phyloP scores from a whole-genome alignment of 768 basidiomycete genomes.

The Termitomyces titanicus region DNA sequence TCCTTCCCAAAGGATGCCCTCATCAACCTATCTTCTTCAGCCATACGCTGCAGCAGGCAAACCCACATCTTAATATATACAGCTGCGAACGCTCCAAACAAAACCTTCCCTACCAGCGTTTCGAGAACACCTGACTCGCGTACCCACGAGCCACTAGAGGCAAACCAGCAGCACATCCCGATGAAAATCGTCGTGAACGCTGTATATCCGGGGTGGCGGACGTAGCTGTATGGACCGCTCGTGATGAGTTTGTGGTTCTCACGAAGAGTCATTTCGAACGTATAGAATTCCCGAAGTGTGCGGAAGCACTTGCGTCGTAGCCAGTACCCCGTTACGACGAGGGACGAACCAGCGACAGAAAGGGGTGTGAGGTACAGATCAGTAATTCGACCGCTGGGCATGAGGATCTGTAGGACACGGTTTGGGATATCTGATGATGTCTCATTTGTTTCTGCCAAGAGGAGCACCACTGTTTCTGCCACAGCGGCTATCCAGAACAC shows the following conservation, averaged over 20 bases:
- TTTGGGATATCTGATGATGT: not conserved
- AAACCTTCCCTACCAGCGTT: not conserved
- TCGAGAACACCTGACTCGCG: not conserved
- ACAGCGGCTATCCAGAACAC: not conserved
- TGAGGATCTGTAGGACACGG: not conserved
- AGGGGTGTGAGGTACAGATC: slow-evolving; percentile 17
- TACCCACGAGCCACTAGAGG: not conserved
- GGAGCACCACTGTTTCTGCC: slow-evolving; percentile 1
- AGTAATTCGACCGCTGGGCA: not conserved
- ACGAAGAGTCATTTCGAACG: slow-evolving; percentile 21
- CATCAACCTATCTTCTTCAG: too few species aligned
- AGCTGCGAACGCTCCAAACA: not conserved
- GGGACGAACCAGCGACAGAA: slow-evolving; percentile 26
- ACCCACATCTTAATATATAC: not conserved
- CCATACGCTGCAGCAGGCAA: not conserved
- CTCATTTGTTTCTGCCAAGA: not conserved
- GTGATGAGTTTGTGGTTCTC: not conserved
- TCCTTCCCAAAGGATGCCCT: too few species aligned
- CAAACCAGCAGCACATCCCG: not conserved
- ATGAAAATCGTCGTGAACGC: not conserved
- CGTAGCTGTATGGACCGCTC: not conserved
- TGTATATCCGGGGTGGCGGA: not conserved
- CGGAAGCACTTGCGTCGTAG: slow-evolving; percentile 36
- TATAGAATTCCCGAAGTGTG: slow-evolving; percentile 32
- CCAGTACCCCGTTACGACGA: slow-evolving; percentile 24